These are phyloP conservation scores for Aurantiochytrium sp. DNA, from an alignment of 108 stramenopile genomes.

Conservation along the genomic window DNA sequence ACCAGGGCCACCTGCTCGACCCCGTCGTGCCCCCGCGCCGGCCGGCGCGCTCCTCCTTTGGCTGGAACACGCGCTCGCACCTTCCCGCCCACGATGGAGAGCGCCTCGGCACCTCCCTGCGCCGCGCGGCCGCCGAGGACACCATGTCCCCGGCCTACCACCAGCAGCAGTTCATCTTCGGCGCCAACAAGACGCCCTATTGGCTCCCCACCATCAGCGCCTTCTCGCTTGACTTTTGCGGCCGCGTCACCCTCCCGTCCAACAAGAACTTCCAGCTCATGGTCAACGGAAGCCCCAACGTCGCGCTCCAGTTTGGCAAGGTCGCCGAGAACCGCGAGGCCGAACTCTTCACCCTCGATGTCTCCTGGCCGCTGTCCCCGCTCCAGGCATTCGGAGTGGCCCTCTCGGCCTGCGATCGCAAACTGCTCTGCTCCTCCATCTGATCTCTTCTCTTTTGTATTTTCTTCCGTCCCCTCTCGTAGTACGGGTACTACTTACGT, in stretches of 20 bases:
- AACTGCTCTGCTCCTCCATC: conserved; percentile 76
- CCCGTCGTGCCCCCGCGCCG: no score
- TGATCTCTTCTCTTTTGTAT: not conserved
- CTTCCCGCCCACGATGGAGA: not conserved
- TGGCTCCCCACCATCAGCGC: conserved; percentile 64
- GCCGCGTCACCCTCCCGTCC: conserved; percentile 75
- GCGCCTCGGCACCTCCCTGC: not conserved
- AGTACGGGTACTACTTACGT: no score
- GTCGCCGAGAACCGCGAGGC: conserved; percentile 41
- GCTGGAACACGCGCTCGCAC: not conserved
- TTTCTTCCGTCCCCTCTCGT: not conserved
- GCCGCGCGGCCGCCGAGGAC: not conserved
- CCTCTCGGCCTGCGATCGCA: conserved; percentile 75
- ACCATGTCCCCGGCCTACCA: not conserved
- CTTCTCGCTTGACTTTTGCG: conserved; percentile 83
- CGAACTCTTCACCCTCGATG: conserved; percentile 70
- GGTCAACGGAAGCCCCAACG: conserved; percentile 49
- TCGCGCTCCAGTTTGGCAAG: conserved; percentile 63
- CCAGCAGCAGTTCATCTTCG: not conserved
- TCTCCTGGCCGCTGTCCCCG: conserved; percentile 73
- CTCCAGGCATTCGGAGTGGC: conserved; percentile 82
- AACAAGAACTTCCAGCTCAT: conserved; percentile 88
- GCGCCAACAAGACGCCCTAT: conserved; percentile 39
- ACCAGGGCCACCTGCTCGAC: no score
- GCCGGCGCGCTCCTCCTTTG: no score